Percentiles rank a stretch among this genome's conserved stretches.
These are phyloP conservation scores for Leccinellum albellum DNA, from an alignment of 768 basidiomycete genomes.

Conservation along the genomic window DNA sequence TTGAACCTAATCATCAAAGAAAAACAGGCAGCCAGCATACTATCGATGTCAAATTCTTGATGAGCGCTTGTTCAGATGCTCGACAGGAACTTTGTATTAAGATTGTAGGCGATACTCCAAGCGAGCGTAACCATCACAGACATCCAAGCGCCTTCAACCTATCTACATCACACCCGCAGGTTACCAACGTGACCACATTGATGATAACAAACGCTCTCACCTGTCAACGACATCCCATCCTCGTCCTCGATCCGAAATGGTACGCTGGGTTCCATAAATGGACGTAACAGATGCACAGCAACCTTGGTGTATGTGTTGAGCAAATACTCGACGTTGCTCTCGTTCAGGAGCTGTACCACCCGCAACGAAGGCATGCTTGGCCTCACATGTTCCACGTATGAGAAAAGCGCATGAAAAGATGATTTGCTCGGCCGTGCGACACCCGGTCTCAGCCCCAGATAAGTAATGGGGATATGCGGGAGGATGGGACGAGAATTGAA, in stretches of 20 bases:
- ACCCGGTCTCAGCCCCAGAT: background rate
- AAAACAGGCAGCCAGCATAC: background rate
- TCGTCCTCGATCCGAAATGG: background rate
- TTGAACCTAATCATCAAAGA: background rate
- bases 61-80: background rate
- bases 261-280: background rate
- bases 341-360: background rate
- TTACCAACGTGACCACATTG: background rate
- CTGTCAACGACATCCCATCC: background rate
- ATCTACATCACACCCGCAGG: background rate
- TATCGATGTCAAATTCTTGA: background rate
- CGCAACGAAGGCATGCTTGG: background rate
- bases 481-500: background rate
- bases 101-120: background rate
- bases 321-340: background rate
- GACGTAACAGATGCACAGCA: background rate
- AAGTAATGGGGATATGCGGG: background rate
- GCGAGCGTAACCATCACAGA: background rate
- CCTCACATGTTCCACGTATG: background rate
- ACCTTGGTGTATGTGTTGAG: background rate
- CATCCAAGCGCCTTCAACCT: background rate
- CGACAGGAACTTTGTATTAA: too few species aligned
- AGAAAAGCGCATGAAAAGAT: background rate
- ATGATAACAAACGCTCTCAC: background rate
- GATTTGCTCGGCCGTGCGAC: background rate